These are phyloP conservation scores for Kurtzmaniella quercitrusa DNA, from an alignment of 1,139 yeast genomes.

Conservation along the genomic window DNA sequence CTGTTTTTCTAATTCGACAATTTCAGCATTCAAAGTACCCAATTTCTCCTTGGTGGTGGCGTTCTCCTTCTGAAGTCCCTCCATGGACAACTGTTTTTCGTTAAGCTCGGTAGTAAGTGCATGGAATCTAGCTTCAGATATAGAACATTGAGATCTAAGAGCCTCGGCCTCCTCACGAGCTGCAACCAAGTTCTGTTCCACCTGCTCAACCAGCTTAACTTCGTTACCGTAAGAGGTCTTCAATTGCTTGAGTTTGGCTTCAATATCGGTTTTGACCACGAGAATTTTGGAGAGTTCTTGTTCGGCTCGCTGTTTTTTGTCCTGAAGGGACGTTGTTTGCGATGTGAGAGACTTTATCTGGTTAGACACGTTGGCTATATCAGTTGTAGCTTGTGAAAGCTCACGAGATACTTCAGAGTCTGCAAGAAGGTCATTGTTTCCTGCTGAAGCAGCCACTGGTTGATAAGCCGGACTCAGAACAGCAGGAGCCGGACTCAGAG, in stretches of 20 bases:
- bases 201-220: constrained; percentile 67
- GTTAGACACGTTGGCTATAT: constrained; percentile 80
- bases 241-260: constrained; percentile 60
- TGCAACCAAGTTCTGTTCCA: constrained; percentile 54
- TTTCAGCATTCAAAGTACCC: constrained; percentile 63
- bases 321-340: constrained; percentile 69
- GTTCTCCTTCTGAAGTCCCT: constrained; percentile 65
- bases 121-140: constrained; percentile 77
- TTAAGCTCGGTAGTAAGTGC: constrained; percentile 67
- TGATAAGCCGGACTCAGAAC: neutral
- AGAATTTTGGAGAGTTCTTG: constrained; percentile 67
- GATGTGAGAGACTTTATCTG: constrained; percentile 75
- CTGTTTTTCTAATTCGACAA: constrained; percentile 53
- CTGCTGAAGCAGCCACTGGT: neutral
- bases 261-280: constrained; percentile 66
- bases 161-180: constrained; percentile 70
- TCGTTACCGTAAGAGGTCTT: constrained; percentile 75
- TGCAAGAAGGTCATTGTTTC: constrained; percentile 50
- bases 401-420: constrained; percentile 61
- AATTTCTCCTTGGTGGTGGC: constrained; percentile 62
- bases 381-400: constrained; percentile 75
- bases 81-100: constrained; percentile 55
- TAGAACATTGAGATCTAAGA: constrained; percentile 69
- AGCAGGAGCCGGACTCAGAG: neutral
- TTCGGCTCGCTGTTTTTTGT: constrained; percentile 70